These are phyloP conservation scores for Articulospora tetracladia DNA, from an alignment of 495 filamentous ascomycete genomes.

Conservation along the genomic window DNA sequence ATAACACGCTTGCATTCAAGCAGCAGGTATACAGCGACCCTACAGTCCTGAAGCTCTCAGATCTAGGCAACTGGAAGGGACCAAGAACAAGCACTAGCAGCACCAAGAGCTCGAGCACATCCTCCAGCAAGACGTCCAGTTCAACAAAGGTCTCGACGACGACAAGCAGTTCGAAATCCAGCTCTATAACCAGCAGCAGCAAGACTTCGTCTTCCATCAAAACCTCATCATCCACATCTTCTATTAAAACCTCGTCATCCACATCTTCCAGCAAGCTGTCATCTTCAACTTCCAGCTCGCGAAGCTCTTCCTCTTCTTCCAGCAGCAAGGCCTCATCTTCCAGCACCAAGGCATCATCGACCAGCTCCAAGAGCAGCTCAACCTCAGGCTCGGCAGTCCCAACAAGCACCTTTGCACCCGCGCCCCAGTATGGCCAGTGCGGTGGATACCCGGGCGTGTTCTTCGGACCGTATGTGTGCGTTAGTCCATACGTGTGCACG, in stretches of 20 bases:
- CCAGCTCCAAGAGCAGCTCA: too few species aligned
- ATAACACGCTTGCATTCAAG: conserved; percentile 33
- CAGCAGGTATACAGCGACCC: conserved; percentile 20
- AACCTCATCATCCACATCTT: neutral
- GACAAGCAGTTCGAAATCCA: neutral
- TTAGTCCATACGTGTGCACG: neutral
- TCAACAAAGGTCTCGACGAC: neutral
- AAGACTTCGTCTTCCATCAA: neutral
- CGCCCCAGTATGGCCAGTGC: neutral
- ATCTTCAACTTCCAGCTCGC: neutral
- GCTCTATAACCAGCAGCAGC: neutral
- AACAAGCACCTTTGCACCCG: neutral
- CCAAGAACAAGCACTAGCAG: neutral
- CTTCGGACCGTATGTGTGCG: neutral
- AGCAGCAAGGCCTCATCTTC: neutral
- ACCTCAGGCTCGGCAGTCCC: neutral
- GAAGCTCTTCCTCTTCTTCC: neutral
- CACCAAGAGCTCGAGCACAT: neutral
- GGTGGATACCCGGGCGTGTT: neutral
- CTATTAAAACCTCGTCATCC: neutral
- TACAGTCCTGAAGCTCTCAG: conserved; percentile 2
- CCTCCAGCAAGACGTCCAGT: neutral
- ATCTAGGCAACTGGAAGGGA: conserved; percentile 11
- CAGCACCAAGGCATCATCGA: too few species aligned
- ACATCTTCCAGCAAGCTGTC: neutral